phyloP scores from a whole-genome alignment of 2,329 filamentous ascomycete genomes.

The Pseudogymnoascus sp. region DNA sequence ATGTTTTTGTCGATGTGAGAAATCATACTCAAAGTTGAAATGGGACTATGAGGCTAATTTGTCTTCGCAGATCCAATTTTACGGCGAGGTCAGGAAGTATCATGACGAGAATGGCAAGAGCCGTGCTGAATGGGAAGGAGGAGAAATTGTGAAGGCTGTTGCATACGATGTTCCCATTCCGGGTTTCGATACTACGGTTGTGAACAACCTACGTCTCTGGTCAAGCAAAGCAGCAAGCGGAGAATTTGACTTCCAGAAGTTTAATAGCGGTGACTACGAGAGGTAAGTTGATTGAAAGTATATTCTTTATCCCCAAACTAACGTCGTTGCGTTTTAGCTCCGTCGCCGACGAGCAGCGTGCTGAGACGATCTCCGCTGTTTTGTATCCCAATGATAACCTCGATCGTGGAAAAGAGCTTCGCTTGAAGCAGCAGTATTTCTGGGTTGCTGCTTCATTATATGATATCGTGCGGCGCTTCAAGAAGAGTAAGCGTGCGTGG shows the following conservation, averaged over 20 bases:
- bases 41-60: constrained; percentile 25
- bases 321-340: constrained; percentile 47
- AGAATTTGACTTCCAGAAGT: constrained; percentile 99
- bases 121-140: constrained; percentile 75
- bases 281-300: constrained; percentile 13
- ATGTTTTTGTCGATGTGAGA: constrained; percentile 79
- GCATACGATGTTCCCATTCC: constrained; percentile 92
- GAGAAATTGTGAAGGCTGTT: constrained; percentile 84
- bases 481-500: constrained; percentile 91
- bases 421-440: constrained; percentile 98
- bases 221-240: constrained; percentile 94
- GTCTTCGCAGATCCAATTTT: constrained; percentile 68
- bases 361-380: constrained; percentile 97
- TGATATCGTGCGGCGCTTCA: constrained; percentile 95
- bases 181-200: constrained; percentile 80
- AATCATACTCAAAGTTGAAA: not conserved
- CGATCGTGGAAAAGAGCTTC: constrained; percentile 91
- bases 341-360: constrained; percentile 93
- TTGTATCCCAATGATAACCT: constrained; percentile 97
- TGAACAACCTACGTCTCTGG: constrained; percentile 96
- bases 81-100: constrained; percentile 72
- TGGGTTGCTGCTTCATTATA: constrained; percentile 96
- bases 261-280: constrained; percentile 97
- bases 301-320: not conserved
- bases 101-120: constrained; percentile 70